Base-by-base conservation (phyloP, 1,139 yeast genomes). In the Saccharomyces hybrid region DNA sequence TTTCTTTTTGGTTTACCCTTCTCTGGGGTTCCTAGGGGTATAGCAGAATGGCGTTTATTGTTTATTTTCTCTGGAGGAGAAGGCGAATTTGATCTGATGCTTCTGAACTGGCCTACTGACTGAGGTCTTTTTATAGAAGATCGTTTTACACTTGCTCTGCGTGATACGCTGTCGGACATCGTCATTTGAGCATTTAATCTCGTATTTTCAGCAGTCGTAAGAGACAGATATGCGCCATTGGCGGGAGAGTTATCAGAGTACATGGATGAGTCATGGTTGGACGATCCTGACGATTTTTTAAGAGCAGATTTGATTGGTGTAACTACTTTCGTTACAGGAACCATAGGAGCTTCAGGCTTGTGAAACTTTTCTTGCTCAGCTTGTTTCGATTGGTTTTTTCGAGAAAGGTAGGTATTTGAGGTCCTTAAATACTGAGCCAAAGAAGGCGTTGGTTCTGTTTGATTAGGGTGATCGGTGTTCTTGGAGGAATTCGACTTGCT, bases 201-300 rank as follows among this genome's bases (percentile, higher is more conserved):
- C 0, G 95, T 85, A 67, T 85, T 85, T 64, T 85, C 90, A 1
- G 91, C 90, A 0, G 95, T 85, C 0, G 90, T 78, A 53, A 84
- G 70, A 0, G 88, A 82, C 50, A 84, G 67, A 61, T 85, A 84
- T 0, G 86, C 90, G 58, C 78, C 80, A 51, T 74, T 78, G 0
- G 86, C 85, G 4, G 85, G 78, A 2, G 68, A 63, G 20, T 44
- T 47, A 29, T 51, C 51, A 7, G 57, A 44, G 50, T 59, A 56
- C 20, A 51, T 46, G 3, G 59, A 53, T 6, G 59, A 54, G 2
- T 59, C 16, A n/a, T 38, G 26, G 9, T 52, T 53, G 14, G 59
- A 49, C 11, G 55, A 47, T 4, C 57, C 62, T 14, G 75, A 70
- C 23, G 71, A 64, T 13, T 60, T 79, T 65, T 85, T 85, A 75